Evolutionary conservation across 1,284 basidiomycete genomes (phyloP), one percentile per base, ranked within the genome.

Genomic region (Marasmius fiardii): DNA sequence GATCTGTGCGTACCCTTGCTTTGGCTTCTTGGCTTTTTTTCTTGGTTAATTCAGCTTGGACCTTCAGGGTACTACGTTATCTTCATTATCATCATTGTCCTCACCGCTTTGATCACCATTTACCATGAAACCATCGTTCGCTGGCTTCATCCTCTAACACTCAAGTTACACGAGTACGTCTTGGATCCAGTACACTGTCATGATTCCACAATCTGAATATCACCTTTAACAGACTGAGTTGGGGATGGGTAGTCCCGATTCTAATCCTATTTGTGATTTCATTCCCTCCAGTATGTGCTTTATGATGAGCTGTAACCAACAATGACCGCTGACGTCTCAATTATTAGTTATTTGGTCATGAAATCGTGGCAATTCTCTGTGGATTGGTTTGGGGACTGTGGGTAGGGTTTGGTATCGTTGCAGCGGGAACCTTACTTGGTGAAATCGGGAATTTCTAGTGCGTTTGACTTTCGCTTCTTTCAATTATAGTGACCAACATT

Each of bases 401-500:
- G 57, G 35, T 53, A 18, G 57, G 57, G 6, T 58, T 58, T 39
- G 57, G 33, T 35, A 58, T 58, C 24, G 57, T 58, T 21, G 50
- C 72, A 16, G 75, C 71, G 14, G 79, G 80, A 1, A 79, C 78
- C 1, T 68, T 82, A 52, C 43, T 80, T 0, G 78, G 77, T 51
- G 77, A 81, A 61, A 63, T 81, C 8, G 79, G 75, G 23, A 83
- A 80, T 61, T 83, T 77, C 52, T 78, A 76, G 75, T 77, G 57
- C 60, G 77, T 68, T 8, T 5, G 0, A 24, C 23, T 10, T 20
- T 7, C 49, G 8, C 34, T 26, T 12, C 18, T 23, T 20, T 12
- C 11, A 8, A 1, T 12, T 49, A 26, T 0, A 11, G 6, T 28
- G 18, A 4, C 24, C 49, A 64, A 60, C 28, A 31, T 20, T 52